A percentile compares a stretch with the other conserved stretches of the same genome.
Conservation (phyloP, 106 monocot species). For the Dendrobium nobile region DNA sequence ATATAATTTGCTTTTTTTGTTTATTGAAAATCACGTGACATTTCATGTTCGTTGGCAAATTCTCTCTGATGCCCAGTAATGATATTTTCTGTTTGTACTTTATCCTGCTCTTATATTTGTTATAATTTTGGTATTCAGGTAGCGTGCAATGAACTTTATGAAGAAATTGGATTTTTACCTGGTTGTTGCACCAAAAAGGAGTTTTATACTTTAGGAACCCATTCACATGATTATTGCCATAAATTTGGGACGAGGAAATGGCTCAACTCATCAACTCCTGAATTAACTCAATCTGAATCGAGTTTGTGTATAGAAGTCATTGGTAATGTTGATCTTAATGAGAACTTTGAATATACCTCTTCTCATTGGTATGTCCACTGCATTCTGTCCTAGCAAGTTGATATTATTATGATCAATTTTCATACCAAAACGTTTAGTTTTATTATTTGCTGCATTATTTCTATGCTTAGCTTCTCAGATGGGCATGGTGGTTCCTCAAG, state of each 20-base stretch:
- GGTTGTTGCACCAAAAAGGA: not conserved
- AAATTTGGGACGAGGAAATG: not conserved
- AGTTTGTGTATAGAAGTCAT: conserved; percentile 1
- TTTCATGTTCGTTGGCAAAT: not conserved
- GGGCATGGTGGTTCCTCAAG: conserved; percentile 11
- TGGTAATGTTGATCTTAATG: not conserved
- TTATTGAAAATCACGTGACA: not conserved
- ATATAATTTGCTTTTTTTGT: not conserved
- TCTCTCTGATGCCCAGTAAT: not conserved
- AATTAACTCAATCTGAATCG: not conserved
- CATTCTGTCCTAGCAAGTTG: not conserved
- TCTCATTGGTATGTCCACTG: not conserved
- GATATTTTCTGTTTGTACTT: not conserved
- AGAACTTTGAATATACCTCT: not conserved
- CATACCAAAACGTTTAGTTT: not conserved
- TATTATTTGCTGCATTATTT: conserved; percentile 7
- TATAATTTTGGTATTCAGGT: conserved; percentile 2
- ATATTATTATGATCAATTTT: not conserved
- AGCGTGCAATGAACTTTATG: not conserved
- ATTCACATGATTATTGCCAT: not conserved
- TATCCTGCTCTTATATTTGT: not conserved
- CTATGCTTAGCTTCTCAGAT: conserved; percentile 17
- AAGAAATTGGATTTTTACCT: not conserved
- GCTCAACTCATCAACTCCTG: not conserved
- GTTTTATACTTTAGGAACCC: not conserved